Percentiles rank a stretch among this genome's conserved stretches.
Evolutionary conservation across 441 rosid genomes (phyloP).

Genomic region (Eruca vesicaria): DNA sequence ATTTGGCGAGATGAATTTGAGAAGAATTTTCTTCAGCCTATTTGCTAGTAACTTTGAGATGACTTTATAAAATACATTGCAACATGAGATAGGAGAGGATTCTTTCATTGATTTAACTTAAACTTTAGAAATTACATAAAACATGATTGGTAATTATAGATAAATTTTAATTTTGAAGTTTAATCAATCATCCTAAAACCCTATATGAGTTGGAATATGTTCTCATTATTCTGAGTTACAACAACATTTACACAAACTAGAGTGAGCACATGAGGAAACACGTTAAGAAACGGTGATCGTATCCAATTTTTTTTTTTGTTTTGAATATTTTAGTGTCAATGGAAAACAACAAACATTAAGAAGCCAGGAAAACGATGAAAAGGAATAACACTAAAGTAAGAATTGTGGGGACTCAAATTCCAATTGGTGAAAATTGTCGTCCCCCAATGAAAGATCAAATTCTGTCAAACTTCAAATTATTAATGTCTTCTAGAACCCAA

Average conservation of each 20-base stretch:
- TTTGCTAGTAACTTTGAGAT: no score
- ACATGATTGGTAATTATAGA: no score
- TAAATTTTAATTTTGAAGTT: no score
- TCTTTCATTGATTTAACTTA: no score
- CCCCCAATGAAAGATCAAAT: slow-evolving; percentile 35
- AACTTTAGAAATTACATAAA: no score
- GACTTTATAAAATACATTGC: no score
- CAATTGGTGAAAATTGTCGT: slow-evolving; percentile 36
- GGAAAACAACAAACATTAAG: neutral
- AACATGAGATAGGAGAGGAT: no score
- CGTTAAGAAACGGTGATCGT: neutral
- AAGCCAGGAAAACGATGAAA: neutral
- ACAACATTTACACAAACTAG: slow-evolving; percentile 17
- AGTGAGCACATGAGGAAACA: slow-evolving; percentile 5
- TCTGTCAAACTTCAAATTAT: slow-evolving; percentile 38
- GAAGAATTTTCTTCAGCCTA: no score
- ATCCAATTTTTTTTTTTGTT: neutral
- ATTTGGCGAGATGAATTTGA: no score
- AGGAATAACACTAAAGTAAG: slow-evolving; percentile 23
- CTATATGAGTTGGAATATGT: slow-evolving; percentile 13
- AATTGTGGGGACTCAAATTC: slow-evolving; percentile 34
- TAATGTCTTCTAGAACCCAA: slow-evolving; percentile 35
- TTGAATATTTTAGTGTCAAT: neutral
- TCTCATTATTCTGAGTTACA: slow-evolving; percentile 10
- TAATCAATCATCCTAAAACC: no score